phyloP scores from a whole-genome alignment of 192 early-diverging fungal species.

The Backusella australiensis region DNA sequence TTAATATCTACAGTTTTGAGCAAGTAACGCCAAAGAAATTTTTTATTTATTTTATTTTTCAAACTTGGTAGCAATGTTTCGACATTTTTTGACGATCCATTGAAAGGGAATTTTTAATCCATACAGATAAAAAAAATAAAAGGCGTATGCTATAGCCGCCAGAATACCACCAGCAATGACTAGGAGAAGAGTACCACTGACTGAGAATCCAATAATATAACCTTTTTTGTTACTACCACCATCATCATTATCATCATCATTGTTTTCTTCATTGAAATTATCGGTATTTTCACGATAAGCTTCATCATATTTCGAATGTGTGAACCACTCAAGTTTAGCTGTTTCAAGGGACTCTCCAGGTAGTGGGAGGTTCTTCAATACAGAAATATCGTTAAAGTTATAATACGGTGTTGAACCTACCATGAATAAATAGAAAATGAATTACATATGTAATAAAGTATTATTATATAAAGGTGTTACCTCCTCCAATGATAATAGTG shows the following conservation, averaged over 20 bases:
- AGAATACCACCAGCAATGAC: neutral
- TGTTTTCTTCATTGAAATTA: neutral
- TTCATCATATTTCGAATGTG: neutral
- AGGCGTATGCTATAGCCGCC: neutral
- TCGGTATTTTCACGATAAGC: neutral
- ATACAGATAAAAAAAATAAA: neutral
- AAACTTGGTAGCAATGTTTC: neutral
- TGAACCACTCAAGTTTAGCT: neutral
- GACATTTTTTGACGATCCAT: neutral
- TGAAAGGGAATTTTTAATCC: neutral
- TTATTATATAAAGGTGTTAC: neutral
- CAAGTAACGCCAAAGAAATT: no score
- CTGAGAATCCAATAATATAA: neutral
- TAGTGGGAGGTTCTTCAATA: neutral
- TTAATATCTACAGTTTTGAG: no score
- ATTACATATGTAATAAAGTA: no score
- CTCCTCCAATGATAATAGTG: neutral
- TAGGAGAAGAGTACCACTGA: neutral
- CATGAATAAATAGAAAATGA: neutral
- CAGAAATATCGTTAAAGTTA: neutral
- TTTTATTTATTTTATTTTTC: neutral
- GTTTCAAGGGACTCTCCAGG: neutral
- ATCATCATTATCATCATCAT: neutral
- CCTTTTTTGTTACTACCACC: neutral
- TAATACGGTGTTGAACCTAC: neutral